Evolutionary conservation across 2,329 filamentous ascomycete genomes (phyloP), one percentile per base, ranked within the genome.

Genomic region (Colletotrichum graminicola): DNA sequence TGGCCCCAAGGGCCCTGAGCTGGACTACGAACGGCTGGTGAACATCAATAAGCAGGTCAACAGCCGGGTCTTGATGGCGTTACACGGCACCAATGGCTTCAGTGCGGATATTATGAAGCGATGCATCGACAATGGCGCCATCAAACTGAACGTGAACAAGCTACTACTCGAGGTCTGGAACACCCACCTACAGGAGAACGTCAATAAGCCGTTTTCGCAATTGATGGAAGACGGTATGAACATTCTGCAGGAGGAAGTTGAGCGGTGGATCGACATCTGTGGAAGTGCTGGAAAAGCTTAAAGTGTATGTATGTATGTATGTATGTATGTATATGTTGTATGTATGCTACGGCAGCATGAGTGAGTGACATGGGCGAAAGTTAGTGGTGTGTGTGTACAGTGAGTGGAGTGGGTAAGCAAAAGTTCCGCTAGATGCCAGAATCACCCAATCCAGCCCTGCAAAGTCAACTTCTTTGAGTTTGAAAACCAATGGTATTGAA

Each of bases 1-100:
- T 79, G 91, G 91, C 0, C 86, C 89, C 0, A 81, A 88, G 21
- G 92, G 91, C 0, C 88, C 90, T 32, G 83, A 86, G 77, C 79
- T 92, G 23, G 90, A 92, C 76, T 91, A 89, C 77, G 87, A 82
- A 36, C 77, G 82, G 3, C 80, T 89, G 3, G 77, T 82, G n/a
- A 78, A 63, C 70, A 80, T 87, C 75, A 81, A 83, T 8, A 68
- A 59, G 36, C 68, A 71, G 32, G 63, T 71, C 10, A 18, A 60
- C 18, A 55, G 49, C 2, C 68, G 68, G 4, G 68, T 71, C 1
- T 29, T 71, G 52, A 71, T 76, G 26, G 75, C 75, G 16, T 62
- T 76, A 32, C 75, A 76, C 55, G 73, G 78, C 10, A 73, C 75
- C 4, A 41, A 75, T 73, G 68, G 76, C 72, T 75, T 79, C 49